phyloP scores from a whole-genome alignment of 2,329 filamentous ascomycete genomes.

The Thielaviopsis ethacetica region DNA sequence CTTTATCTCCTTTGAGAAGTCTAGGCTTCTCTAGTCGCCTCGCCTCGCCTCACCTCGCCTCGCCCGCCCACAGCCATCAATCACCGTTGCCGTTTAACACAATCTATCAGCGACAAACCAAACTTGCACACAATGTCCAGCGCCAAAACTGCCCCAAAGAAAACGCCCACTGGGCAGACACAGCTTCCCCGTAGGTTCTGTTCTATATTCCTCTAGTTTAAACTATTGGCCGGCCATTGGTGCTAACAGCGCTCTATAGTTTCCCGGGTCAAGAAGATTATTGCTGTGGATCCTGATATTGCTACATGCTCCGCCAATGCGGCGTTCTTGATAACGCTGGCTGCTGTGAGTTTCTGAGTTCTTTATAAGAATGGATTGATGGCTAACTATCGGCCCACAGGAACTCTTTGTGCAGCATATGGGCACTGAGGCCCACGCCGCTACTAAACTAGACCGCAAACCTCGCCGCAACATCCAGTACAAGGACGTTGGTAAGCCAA shows the following conservation, averaged over 20 bases:
- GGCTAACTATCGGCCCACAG: slow-evolving; percentile 23
- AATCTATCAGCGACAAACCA: not conserved
- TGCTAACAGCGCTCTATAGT: slow-evolving; percentile 35
- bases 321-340: slow-evolving; percentile 82
- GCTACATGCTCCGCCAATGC: slow-evolving; percentile 80
- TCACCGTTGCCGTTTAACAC: not conserved
- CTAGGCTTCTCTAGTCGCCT: too few species aligned
- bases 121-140: slow-evolving; percentile 7
- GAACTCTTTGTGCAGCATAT: slow-evolving; percentile 95
- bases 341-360: slow-evolving; percentile 46
- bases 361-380: not conserved
- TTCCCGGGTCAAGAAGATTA: slow-evolving; percentile 89
- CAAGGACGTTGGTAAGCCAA: slow-evolving; percentile 60
- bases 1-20: slow-evolving; percentile 6
- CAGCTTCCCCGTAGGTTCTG: slow-evolving; percentile 64
- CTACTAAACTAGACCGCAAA: slow-evolving; percentile 81
- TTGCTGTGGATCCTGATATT: slow-evolving; percentile 74
- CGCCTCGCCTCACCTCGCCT: not conserved
- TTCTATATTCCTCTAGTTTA: slow-evolving; percentile 14
- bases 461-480: slow-evolving; percentile 91
- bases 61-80: not conserved
- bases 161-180: slow-evolving; percentile 66
- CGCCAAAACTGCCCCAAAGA: slow-evolving; percentile 23
- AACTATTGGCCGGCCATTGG: not conserved
- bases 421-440: slow-evolving; percentile 67